A percentile compares a stretch with the other conserved stretches of the same genome.
Conservation (phyloP, 176 grass and related monocot species). For the Eragrostis nindensis region DNA sequence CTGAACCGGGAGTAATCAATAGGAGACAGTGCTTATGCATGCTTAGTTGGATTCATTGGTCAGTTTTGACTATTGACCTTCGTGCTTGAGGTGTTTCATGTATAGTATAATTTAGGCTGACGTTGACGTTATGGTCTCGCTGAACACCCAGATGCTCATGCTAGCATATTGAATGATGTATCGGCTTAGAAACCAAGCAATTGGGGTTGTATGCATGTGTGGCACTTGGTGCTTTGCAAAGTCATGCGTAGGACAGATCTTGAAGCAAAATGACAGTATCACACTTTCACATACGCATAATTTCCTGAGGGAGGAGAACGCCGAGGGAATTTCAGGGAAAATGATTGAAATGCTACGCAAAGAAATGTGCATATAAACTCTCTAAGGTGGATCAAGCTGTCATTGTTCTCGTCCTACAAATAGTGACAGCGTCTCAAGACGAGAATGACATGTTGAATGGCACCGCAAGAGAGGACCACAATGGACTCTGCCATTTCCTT, state of each 20-base stretch:
- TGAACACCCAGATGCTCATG: neutral
- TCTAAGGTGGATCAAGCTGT: neutral
- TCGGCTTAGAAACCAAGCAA: neutral
- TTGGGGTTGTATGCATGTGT: neutral
- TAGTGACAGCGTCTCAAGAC: neutral
- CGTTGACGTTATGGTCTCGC: neutral
- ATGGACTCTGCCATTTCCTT: neutral
- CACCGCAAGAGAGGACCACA: neutral
- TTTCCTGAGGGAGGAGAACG: neutral
- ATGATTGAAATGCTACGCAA: neutral
- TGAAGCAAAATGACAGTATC: neutral
- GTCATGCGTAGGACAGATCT: neutral
- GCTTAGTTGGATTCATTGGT: slow-evolving; percentile 32
- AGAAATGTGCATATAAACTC: neutral
- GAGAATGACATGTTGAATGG: neutral
- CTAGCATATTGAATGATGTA: neutral
- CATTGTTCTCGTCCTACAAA: neutral
- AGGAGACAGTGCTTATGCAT: neutral
- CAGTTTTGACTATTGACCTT: slow-evolving; percentile 25
- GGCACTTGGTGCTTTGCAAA: neutral
- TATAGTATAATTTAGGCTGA: neutral
- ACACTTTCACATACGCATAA: neutral
- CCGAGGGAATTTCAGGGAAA: neutral
- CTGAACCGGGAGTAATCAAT: neutral
- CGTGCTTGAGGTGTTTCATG: slow-evolving; percentile 9